Evolutionary conservation across 2,329 filamentous ascomycete species (phyloP).

Genomic region (Ustulina deusta): DNA sequence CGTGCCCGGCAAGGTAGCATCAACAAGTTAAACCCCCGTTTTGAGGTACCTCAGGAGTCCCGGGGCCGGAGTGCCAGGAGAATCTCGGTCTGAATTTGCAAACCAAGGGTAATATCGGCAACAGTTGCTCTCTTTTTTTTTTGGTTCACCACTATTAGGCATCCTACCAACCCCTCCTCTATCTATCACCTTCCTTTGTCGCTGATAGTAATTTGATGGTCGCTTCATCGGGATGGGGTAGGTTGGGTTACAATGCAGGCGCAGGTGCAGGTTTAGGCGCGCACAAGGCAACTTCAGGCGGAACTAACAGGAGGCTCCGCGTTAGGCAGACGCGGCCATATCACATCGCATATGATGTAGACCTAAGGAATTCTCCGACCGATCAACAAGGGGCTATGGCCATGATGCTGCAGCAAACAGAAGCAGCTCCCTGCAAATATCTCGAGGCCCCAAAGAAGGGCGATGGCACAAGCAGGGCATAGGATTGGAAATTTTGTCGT

Average conservation of each 20-base stretch:
- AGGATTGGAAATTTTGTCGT: slow-evolving; percentile 7
- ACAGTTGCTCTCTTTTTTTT: slow-evolving; percentile 8
- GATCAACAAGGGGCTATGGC: slow-evolving; percentile 16
- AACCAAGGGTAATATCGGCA: not conserved
- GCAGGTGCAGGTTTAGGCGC: slow-evolving; percentile 21
- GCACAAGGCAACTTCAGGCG: slow-evolving; percentile 35
- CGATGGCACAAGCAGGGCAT: not conserved
- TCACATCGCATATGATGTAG: slow-evolving; percentile 9
- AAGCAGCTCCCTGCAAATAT: slow-evolving; percentile 18
- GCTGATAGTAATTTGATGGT: slow-evolving; percentile 16
- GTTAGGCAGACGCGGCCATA: slow-evolving; percentile 33
- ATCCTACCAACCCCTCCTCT: slow-evolving; percentile 9
- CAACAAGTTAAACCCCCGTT: slow-evolving; percentile 19
- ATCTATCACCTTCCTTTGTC: not conserved
- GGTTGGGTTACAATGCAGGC: slow-evolving; percentile 26
- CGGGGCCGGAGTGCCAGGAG: slow-evolving; percentile 10
- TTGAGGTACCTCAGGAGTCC: not conserved
- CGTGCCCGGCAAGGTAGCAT: slow-evolving; percentile 27
- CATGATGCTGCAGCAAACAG: slow-evolving; percentile 4
- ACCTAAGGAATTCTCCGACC: not conserved
- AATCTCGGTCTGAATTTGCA: slow-evolving; percentile 29
- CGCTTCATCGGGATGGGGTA: not conserved
- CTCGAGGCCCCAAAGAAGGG: slow-evolving; percentile 4
- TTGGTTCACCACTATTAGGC: slow-evolving; percentile 9
- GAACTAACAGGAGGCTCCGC: slow-evolving; percentile 24